Conservation (phyloP, 805 yeast genomes). For the Yarrowia hollandica region DNA sequence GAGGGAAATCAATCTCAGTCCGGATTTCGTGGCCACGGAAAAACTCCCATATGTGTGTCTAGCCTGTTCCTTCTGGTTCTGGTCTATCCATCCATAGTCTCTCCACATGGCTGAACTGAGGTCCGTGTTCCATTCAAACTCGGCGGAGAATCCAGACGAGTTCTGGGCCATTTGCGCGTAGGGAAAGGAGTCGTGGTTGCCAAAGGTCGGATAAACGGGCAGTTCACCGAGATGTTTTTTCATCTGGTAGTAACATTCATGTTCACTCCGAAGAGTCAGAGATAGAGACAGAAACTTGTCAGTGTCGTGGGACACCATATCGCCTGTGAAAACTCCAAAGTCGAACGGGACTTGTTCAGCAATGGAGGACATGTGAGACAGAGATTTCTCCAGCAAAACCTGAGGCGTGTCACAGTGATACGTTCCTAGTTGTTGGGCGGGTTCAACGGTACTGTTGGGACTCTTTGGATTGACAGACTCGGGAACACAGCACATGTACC, state of each 20-base stretch:
- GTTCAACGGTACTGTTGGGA: conserved; percentile 42
- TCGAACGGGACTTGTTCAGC: conserved; percentile 48
- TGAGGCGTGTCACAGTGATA: conserved; percentile 70
- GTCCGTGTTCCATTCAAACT: conserved; percentile 50
- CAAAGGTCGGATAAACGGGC: conserved; percentile 63
- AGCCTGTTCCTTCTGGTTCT: conserved; percentile 39
- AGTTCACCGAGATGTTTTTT: conserved; percentile 51
- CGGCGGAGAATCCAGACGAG: conserved; percentile 46
- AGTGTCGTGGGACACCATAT: conserved; percentile 64
- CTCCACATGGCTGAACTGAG: conserved; percentile 52
- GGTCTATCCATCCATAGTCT: conserved; percentile 49
- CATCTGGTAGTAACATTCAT: conserved; percentile 51
- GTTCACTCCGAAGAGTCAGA: conserved; percentile 55
- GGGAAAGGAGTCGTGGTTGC: conserved; percentile 74
- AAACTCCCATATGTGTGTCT: conserved; percentile 57
- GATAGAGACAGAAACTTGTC: conserved; percentile 48
- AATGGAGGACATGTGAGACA: conserved; percentile 48
- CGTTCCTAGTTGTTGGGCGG: conserved; percentile 64
- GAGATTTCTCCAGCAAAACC: conserved; percentile 57
- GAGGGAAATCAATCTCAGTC: conserved; percentile 60
- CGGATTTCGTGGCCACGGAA: conserved; percentile 54
- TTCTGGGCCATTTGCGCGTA: conserved; percentile 66
- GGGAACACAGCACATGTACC: conserved; percentile 60
- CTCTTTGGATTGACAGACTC: background rate
- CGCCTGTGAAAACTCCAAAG: conserved; percentile 71